A percentile compares a stretch with the other conserved stretches of the same genome.
Conservation (phyloP, 2,329 filamentous ascomycete genomes). For the Fusarium sublunatum region DNA sequence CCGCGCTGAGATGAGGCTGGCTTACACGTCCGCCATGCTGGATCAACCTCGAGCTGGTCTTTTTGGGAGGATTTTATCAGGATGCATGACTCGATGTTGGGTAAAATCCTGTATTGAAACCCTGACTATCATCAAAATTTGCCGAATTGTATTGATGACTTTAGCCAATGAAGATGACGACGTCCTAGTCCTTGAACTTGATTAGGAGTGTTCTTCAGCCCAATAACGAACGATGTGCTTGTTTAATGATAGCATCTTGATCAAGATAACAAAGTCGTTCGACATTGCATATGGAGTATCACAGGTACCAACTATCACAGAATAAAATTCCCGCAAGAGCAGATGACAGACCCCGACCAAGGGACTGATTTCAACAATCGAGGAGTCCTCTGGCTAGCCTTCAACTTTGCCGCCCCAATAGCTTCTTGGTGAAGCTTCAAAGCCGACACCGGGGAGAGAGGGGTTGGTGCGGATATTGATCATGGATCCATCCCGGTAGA, state of each 20-base stretch:
- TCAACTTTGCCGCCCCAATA: conserved; percentile 43
- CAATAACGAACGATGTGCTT: neutral
- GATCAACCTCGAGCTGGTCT: neutral
- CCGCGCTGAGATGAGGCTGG: neutral
- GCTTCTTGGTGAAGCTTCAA: conserved; percentile 29
- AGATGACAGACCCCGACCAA: conserved; percentile 17
- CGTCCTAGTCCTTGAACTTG: neutral
- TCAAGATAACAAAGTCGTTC: conserved; percentile 16
- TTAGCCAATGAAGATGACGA: neutral
- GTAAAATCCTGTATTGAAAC: neutral
- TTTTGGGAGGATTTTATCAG: neutral
- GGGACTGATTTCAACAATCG: conserved; percentile 19
- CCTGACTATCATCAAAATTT: neutral
- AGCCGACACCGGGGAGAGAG: conserved; percentile 46
- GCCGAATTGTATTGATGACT: neutral
- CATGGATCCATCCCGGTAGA: conserved; percentile 16
- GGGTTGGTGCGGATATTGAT: conserved; percentile 39
- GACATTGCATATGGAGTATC: neutral
- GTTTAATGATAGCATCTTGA: conserved; percentile 26
- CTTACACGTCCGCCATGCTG: neutral
- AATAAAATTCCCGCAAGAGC: conserved; percentile 41
- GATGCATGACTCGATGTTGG: neutral
- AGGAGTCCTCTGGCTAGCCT: conserved; percentile 6
- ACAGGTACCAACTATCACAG: conserved; percentile 10
- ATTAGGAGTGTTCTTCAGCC: neutral